phyloP scores from a whole-genome alignment of 305 asterid genomes.

The Solanum hybrid region DNA sequence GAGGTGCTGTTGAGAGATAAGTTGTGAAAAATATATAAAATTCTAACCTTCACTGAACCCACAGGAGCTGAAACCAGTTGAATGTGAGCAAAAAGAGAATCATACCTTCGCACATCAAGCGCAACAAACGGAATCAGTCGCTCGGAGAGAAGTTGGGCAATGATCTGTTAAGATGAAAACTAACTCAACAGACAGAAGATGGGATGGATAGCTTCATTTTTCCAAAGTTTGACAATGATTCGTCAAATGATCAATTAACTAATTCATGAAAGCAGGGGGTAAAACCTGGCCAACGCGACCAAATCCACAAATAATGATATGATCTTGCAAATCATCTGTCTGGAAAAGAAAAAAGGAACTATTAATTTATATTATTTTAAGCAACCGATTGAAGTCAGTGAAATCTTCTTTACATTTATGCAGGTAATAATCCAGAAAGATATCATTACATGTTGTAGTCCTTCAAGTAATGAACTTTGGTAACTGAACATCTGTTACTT shows the following conservation, averaged over 20 bases:
- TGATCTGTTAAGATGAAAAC: constrained; percentile 53
- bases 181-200: constrained; percentile 2
- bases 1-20: neutral
- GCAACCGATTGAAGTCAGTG: neutral
- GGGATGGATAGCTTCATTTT: neutral
- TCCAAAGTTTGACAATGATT: neutral
- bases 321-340: constrained; percentile 99
- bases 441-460: neutral
- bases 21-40: neutral
- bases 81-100: neutral
- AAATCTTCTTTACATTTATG: neutral
- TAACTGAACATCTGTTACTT: neutral
- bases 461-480: neutral
- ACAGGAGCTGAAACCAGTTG: constrained; percentile 1
- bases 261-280: constrained; percentile 10
- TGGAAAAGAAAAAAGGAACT: constrained; percentile 25
- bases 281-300: constrained; percentile 99
- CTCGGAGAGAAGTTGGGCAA: constrained; percentile 99
- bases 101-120: constrained; percentile 96
- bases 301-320: constrained; percentile 92
- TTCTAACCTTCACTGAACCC: neutral
- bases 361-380: neutral
- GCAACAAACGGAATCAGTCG: constrained; percentile 98
- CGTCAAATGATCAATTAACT: constrained; percentile 2
- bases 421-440: neutral